Evolutionary conservation across 192 early-diverging fungal species (phyloP), one percentile per base, ranked within the genome.

Genomic region (Tieghemiomyces parasiticus): DNA sequence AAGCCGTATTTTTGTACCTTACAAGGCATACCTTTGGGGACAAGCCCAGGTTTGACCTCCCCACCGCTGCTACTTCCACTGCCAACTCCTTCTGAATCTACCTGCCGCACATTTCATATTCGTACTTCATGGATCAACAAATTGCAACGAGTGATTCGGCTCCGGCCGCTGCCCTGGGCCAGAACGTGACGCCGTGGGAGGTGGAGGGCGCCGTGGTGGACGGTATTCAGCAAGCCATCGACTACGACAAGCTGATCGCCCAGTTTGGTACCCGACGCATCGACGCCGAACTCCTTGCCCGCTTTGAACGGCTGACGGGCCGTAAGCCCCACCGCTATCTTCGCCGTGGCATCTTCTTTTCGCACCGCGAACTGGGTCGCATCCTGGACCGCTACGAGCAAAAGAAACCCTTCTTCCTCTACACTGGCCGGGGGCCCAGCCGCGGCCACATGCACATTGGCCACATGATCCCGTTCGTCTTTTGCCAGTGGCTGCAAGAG

Each of bases 401-500:
- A 70, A 90, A 90, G 71, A 91, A 96, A 73, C 95, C 95, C 19
- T 98, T 98, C 69, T 98, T 81, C 66, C 71, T 98, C 56, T 98
- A 98, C 78, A 98, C 95, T 44, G 95, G 95, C 16, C 91, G 95
- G 64, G 95, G 95, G 29, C 95, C 95, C 33, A 88, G 87, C 61
- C 80, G 83, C 56, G 84, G 78, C 30, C 83, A 81, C 70, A 96
- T 98, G 92, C 95, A 96, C 60, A 73, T 93, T 38, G 95, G 95
- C 14, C 95, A 98, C 65, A 91, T 96, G 85, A 74, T 96, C 60
- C 95, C 95, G 38, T 95, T 98, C 70, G 62, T 92, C 25, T 98
- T 98, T 64, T 96, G 93, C 80, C 88, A 94, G 82, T 95, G 85
- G 83, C 75, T 98, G 47, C 95, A 98, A 68, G 95, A 98, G 30